Conservation (phyloP, 176 grass and related monocot genomes). For the Areca catechu region DNA sequence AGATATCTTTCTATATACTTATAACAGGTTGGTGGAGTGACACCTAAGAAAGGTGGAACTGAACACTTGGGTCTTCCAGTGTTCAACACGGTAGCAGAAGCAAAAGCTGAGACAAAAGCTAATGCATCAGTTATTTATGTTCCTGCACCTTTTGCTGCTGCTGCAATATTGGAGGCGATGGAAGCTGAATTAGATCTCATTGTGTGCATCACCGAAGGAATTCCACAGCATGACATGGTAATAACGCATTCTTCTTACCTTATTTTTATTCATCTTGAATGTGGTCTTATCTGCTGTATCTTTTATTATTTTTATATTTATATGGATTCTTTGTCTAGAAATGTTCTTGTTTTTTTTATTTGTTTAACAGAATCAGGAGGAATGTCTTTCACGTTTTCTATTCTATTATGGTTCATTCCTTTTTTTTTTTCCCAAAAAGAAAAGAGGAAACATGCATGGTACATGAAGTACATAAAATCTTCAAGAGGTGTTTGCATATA, state of each 20-base stretch:
- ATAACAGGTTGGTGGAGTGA: conserved; percentile 84
- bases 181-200: conserved; percentile 87
- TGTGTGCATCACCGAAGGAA: conserved; percentile 98
- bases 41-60: conserved; percentile 96
- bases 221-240: conserved; percentile 99
- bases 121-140: conserved; percentile 99
- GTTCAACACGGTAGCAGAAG: conserved; percentile 85
- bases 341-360: too few species aligned
- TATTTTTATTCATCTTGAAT: neutral
- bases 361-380: too few species aligned
- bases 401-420: too few species aligned
- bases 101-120: conserved; percentile 95
- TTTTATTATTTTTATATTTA: too few species aligned
- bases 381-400: too few species aligned
- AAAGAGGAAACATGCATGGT: too few species aligned
- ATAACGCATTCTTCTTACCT: neutral
- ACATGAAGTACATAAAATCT: too few species aligned
- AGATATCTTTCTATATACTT: conserved; percentile 4
- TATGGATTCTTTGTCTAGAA: too few species aligned
- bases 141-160: conserved; percentile 92
- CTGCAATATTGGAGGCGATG: conserved; percentile 95
- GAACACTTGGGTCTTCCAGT: conserved; percentile 93
- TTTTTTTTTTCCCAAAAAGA: too few species aligned
- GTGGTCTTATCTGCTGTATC: too few species aligned
- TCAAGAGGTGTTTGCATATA: too few species aligned